These are phyloP conservation scores for Pestalotiopsis sp. DNA, from an alignment of 2,329 filamentous ascomycete species.

Conservation along the genomic window DNA sequence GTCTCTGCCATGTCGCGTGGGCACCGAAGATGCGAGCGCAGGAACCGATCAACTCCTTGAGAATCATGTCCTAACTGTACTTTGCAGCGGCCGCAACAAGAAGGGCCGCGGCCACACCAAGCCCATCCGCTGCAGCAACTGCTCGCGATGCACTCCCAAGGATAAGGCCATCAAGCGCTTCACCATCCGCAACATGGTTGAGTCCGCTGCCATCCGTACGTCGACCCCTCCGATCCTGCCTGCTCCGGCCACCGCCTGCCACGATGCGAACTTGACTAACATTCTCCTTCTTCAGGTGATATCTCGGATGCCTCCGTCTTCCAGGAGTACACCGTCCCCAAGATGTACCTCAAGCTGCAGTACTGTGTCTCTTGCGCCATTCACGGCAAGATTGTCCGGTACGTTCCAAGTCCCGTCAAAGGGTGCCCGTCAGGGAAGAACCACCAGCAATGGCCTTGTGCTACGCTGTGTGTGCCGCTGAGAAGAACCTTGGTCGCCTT, in stretches of 20 bases:
- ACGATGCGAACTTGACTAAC: background rate
- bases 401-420: conserved; percentile 54
- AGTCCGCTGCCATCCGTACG: conserved; percentile 99
- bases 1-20: conserved; percentile 3
- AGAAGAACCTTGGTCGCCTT: conserved; percentile 64
- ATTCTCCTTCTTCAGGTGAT: conserved; percentile 72
- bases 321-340: conserved; percentile 98
- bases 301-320: conserved; percentile 99
- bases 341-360: conserved; percentile 99
- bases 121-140: conserved; percentile 84
- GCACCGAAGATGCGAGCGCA: conserved; percentile 8
- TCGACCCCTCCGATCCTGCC: conserved; percentile 34
- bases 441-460: conserved; percentile 37
- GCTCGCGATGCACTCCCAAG: conserved; percentile 90
- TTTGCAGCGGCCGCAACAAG: conserved; percentile 92
- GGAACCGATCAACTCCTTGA: background rate
- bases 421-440: conserved; percentile 56
- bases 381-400: conserved; percentile 99
- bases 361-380: conserved; percentile 99
- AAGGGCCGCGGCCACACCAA: conserved; percentile 99
- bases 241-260: background rate
- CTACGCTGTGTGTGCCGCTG: conserved; percentile 43
- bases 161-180: conserved; percentile 99
- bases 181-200: conserved; percentile 99
- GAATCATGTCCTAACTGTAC: background rate